Conservation (phyloP, 192 early-diverging fungal species). For the Mycoemilia scoparia region DNA sequence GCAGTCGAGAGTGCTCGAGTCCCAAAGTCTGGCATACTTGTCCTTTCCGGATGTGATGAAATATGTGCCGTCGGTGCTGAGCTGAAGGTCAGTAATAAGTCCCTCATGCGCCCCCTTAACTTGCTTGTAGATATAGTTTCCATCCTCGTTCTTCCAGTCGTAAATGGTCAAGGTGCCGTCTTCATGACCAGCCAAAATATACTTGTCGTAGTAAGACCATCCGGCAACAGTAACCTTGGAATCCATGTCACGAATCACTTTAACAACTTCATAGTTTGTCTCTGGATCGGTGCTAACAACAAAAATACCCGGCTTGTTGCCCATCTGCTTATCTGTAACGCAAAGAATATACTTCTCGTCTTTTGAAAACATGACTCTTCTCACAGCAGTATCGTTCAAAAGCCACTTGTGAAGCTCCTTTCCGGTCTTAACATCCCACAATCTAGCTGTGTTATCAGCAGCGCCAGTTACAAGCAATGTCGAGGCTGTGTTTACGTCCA, state of each 20-base stretch:
- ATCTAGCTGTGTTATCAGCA: constrained; percentile 75
- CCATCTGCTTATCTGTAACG: constrained; percentile 96
- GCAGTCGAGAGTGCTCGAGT: constrained; percentile 61
- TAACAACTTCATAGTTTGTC: constrained; percentile 62
- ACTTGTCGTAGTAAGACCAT: constrained; percentile 84
- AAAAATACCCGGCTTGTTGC: constrained; percentile 66
- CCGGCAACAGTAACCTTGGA: constrained; percentile 81
- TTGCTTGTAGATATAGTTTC: constrained; percentile 34
- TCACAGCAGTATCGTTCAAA: constrained; percentile 70
- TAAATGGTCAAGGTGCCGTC: constrained; percentile 79
- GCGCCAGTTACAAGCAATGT: constrained; percentile 71
- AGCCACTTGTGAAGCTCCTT: constrained; percentile 82
- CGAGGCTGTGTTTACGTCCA: constrained; percentile 73
- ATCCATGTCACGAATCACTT: constrained; percentile 47
- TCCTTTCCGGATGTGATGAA: constrained; percentile 96
- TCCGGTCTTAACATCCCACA: constrained; percentile 90
- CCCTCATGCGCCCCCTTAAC: constrained; percentile 36
- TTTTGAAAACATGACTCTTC: constrained; percentile 75
- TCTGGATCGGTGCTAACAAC: constrained; percentile 55
- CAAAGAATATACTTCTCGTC: constrained; percentile 74
- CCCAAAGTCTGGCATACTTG: constrained; percentile 73
- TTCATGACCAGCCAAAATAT: constrained; percentile 86
- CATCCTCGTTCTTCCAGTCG: constrained; percentile 69
- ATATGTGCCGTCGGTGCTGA: constrained; percentile 70
- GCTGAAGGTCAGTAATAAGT: constrained; percentile 82